These are phyloP conservation scores for Desmodesmus armatus DNA, from an alignment of 139 green algal species.

Conservation along the genomic window DNA sequence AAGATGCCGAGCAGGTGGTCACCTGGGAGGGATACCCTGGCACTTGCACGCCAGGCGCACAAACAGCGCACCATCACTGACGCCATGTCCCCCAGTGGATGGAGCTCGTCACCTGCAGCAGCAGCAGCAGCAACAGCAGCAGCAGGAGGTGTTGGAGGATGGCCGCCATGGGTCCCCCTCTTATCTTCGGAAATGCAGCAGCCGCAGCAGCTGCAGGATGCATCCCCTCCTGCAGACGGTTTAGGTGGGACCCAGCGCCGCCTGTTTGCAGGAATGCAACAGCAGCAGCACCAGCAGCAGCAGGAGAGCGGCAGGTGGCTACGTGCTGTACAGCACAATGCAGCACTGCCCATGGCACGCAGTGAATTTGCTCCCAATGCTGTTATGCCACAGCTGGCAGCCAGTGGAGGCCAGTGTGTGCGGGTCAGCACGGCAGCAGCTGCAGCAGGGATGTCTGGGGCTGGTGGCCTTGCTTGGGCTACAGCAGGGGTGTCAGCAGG, in stretches of 20 bases:
- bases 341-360: neutral
- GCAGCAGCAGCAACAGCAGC: neutral
- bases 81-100: too few relatives aligned
- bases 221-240: neutral
- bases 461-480: neutral
- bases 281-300: neutral
- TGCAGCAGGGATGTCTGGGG: neutral
- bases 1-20: too few relatives aligned
- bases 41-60: neutral
- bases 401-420: neutral
- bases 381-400: constrained; percentile 1
- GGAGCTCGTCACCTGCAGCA: neutral
- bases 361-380: neutral
- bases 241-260: neutral
- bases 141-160: neutral
- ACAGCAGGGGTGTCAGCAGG: neutral
- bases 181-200: neutral
- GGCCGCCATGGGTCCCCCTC: neutral
- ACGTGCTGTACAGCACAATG: neutral
- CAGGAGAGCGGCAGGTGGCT: neutral
- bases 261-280: neutral
- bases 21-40: neutral
- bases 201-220: neutral
- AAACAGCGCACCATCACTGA: too few relatives aligned
- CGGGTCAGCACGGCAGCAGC: neutral